These are phyloP conservation scores for Leccinum laetum DNA, from an alignment of 1,284 basidiomycete genomes.

Conservation along the genomic window DNA sequence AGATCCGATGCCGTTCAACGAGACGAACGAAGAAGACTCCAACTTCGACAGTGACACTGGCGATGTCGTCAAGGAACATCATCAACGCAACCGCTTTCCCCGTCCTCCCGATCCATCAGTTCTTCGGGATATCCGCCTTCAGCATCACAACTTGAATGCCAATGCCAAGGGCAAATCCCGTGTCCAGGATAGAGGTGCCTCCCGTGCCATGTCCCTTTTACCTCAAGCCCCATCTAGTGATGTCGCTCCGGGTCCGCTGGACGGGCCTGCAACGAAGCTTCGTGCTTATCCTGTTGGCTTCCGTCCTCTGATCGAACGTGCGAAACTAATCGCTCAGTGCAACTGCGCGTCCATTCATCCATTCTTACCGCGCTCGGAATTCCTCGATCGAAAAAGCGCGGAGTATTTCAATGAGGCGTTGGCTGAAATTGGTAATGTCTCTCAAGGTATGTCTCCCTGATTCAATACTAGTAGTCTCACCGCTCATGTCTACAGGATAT, in stretches of 20 bases:
- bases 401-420: not conserved
- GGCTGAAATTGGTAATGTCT: too few species aligned
- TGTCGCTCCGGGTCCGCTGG: not conserved
- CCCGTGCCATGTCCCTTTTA: not conserved
- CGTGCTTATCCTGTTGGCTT: not conserved
- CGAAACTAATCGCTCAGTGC: not conserved
- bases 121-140: not conserved
- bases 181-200: not conserved
- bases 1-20: too few species aligned
- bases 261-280: not conserved
- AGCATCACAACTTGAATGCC: not conserved
- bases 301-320: not conserved
- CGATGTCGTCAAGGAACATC: too few species aligned
- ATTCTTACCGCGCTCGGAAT: not conserved
- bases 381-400: not conserved
- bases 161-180: not conserved
- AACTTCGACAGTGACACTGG: too few species aligned
- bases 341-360: not conserved
- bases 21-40: too few species aligned
- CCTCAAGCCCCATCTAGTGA: not conserved
- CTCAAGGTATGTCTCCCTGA: too few species aligned
- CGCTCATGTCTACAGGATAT: too few species aligned
- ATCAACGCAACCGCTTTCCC: not conserved
- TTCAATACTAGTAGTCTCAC: too few species aligned
- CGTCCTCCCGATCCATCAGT: not conserved